Evolutionary conservation across 208 protist genomes (phyloP), one percentile per base, ranked within the genome.

Genomic region (Porcisia deanei): DNA sequence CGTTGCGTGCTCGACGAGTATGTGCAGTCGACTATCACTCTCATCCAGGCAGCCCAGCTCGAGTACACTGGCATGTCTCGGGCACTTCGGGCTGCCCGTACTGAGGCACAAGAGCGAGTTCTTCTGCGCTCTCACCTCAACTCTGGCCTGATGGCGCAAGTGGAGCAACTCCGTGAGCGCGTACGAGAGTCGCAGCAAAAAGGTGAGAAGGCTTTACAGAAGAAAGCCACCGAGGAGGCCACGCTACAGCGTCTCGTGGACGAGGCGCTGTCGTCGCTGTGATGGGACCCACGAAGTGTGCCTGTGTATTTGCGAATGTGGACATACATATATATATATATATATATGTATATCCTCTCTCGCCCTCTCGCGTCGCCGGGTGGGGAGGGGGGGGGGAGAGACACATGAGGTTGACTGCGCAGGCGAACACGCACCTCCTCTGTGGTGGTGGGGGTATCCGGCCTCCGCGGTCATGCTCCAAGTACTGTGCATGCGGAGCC

Each of bases 201-300:
- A 1, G 76, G 76, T 0, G 73, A 63, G 53, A 65, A 61, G 39
- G 41, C 43, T 2, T 4, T 64, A 55, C 47, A 64, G 60, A 52
- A 34, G 22, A 75, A 71, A 47, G 71, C 82, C 6, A 54, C 82
- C 2, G 64, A 85, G 68, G 87, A 89, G 70, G 80, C 75, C 41
- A 47, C 67, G 47, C 74, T 91, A 41, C 83, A 87, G 49, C 79
- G 81, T 64, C 75, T 76, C 22, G 84, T 87, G 0, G 80, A 89
- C 1, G 70, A 80, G 47, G 75, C 84, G n/a, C 61, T 80, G 12
- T 45, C 70, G 18, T 47, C 76, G 2, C 49, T 71, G 65, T 71
- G 49, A 53, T 16, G 30, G 30, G 22, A 55, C 1, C 59, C 59
- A 37, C 59, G 25, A 1, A 1, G 59, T 41, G 30, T 64, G 9